Percentiles rank a stretch among this genome's conserved stretches.
Conservation (phyloP, 192 early-diverging fungal genomes). For the Backusella parvicylindrica region DNA sequence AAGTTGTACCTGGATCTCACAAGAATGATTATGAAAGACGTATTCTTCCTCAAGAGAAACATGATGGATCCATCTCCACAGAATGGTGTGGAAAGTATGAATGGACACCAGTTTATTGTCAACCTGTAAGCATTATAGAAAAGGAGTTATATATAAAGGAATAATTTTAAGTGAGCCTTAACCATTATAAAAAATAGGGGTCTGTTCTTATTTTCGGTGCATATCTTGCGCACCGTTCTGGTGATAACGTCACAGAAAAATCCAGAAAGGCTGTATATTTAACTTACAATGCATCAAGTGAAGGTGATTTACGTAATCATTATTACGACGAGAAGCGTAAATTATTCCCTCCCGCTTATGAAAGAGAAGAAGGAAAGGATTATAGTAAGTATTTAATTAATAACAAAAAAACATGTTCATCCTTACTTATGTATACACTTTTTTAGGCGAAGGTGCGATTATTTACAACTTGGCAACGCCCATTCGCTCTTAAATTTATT, state of each 20-base stretch:
- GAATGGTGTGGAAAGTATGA: slow-evolving; percentile 47
- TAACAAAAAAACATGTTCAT: no score
- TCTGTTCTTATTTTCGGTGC: slow-evolving; percentile 59
- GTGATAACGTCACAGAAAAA: slow-evolving; percentile 43
- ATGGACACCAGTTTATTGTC: slow-evolving; percentile 56
- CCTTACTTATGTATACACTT: neutral
- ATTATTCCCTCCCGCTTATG: slow-evolving; percentile 55
- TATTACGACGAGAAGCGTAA: slow-evolving; percentile 58
- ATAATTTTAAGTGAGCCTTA: no score
- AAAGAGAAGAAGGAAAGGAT: slow-evolving; percentile 47
- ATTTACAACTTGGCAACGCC: slow-evolving; percentile 62
- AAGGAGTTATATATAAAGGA: neutral
- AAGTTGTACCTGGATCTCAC: slow-evolving; percentile 56
- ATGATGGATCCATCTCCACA: slow-evolving; percentile 42
- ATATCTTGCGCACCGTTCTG: slow-evolving; percentile 56
- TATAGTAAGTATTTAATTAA: slow-evolving; percentile 35
- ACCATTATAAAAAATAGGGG: no score
- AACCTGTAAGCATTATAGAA: slow-evolving; percentile 27
- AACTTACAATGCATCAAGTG: slow-evolving; percentile 54
- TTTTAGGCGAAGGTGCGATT: slow-evolving; percentile 42
- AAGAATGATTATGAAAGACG: slow-evolving; percentile 24
- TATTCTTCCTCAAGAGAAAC: slow-evolving; percentile 43
- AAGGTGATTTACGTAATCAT: slow-evolving; percentile 54
- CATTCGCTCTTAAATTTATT: slow-evolving; percentile 27
- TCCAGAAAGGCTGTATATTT: slow-evolving; percentile 56